These are phyloP conservation scores for Curvularia verruculosa DNA, from an alignment of 2,329 filamentous ascomycete genomes.

Conservation along the genomic window DNA sequence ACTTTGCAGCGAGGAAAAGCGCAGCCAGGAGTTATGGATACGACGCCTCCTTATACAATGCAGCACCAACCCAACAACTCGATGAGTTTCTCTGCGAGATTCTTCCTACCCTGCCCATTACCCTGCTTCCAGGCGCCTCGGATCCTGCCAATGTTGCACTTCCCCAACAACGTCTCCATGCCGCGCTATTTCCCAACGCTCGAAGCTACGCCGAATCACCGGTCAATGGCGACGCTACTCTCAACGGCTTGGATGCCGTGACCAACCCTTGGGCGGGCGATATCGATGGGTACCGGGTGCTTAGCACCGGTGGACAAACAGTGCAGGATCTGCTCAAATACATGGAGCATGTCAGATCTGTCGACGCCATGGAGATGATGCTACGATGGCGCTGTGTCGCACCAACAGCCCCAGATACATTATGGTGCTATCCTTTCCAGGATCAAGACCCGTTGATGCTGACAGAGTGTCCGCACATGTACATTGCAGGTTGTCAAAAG, in stretches of 20 bases:
- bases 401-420: conserved; percentile 92
- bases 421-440: conserved; percentile 97
- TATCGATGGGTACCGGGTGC: conserved; percentile 84
- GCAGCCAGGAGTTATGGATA: conserved; percentile 89
- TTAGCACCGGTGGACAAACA: conserved; percentile 90
- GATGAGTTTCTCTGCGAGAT: conserved; percentile 82
- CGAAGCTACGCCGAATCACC: conserved; percentile 68
- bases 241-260: conserved; percentile 82
- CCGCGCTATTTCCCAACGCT: conserved; percentile 84
- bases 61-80: conserved; percentile 79
- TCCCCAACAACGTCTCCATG: conserved; percentile 91
- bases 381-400: conserved; percentile 89
- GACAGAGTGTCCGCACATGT: conserved; percentile 83
- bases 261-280: conserved; percentile 95
- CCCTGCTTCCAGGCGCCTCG: conserved; percentile 79
- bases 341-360: conserved; percentile 73
- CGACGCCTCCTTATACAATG: conserved; percentile 86
- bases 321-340: conserved; percentile 95
- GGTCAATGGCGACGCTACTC: conserved; percentile 42
- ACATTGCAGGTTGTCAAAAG: conserved; percentile 86
- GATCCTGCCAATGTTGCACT: conserved; percentile 91
- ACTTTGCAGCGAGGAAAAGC: conserved; percentile 52
- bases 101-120: conserved; percentile 85
- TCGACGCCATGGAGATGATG: conserved; percentile 94
- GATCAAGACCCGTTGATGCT: conserved; percentile 91